Conservation (phyloP, 2,329 filamentous ascomycete species). For the Teratosphaeria epicoccoides region DNA sequence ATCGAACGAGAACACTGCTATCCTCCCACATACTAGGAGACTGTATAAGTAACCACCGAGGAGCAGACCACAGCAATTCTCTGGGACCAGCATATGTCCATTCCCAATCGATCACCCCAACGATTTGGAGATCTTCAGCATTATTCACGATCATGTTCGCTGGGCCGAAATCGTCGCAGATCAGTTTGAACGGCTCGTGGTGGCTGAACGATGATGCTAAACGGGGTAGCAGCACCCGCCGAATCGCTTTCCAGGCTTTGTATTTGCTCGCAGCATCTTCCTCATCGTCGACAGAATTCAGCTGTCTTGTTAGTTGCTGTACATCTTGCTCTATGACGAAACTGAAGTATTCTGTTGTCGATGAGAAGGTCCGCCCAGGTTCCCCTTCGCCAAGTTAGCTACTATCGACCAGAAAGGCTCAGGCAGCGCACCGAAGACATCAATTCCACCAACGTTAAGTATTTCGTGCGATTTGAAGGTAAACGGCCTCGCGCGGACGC, state of each 20-base stretch:
- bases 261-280: neutral
- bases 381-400: neutral
- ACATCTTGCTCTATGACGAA: neutral
- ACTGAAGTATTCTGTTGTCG: neutral
- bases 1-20: no score
- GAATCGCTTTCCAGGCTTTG: no score
- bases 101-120: slow-evolving; percentile 17
- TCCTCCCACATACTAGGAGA: no score
- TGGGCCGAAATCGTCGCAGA: neutral
- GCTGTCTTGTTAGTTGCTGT: neutral
- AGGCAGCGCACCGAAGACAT: neutral
- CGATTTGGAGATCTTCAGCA: slow-evolving; percentile 11
- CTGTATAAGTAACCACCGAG: slow-evolving; percentile 2
- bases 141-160: slow-evolving; percentile 16
- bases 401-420: neutral
- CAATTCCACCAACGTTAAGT: neutral
- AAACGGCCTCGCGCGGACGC: neutral
- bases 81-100: slow-evolving; percentile 15
- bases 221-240: no score
- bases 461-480: neutral
- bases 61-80: slow-evolving; percentile 14
- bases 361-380: neutral
- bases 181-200: neutral
- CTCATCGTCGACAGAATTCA: neutral
- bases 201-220: no score